Conservation (phyloP, 768 basidiomycete species). For the Tephrocybe sp. region DNA sequence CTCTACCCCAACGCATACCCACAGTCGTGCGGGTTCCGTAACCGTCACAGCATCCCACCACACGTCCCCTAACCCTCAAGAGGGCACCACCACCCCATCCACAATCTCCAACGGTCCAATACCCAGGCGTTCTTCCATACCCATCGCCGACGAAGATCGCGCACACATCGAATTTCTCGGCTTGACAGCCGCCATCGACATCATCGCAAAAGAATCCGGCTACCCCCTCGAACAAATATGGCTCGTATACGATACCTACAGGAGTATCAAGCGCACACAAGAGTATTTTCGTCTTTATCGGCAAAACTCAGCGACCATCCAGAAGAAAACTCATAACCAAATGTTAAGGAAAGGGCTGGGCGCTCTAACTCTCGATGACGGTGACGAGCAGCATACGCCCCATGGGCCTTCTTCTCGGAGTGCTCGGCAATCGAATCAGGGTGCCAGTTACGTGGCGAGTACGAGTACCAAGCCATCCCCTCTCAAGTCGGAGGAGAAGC, state of each 20-base stretch:
- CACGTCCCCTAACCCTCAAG: neutral
- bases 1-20: neutral
- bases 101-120: neutral
- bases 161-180: slow-evolving; percentile 22
- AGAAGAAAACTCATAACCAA: slow-evolving; percentile 26
- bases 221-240: slow-evolving; percentile 41
- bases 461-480: slow-evolving; percentile 4
- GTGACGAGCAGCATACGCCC: neutral
- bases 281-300: slow-evolving; percentile 36
- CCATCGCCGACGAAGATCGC: slow-evolving; percentile 20
- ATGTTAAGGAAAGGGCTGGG: slow-evolving; percentile 17
- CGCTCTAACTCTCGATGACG: neutral
- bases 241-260: slow-evolving; percentile 31
- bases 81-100: neutral
- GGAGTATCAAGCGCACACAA: slow-evolving; percentile 38
- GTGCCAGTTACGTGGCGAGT: neutral
- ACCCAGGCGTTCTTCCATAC: slow-evolving; percentile 10
- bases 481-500: slow-evolving; percentile 5
- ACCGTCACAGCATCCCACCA: slow-evolving; percentile 2
- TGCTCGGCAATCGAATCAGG: neutral
- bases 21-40: slow-evolving; percentile 1
- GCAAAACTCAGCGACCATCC: slow-evolving; percentile 18
- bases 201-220: slow-evolving; percentile 47
- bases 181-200: slow-evolving; percentile 26
- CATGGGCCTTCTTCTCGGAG: neutral